Conservation (phyloP, 2,329 filamentous ascomycete genomes). For the Penicillium sp. region DNA sequence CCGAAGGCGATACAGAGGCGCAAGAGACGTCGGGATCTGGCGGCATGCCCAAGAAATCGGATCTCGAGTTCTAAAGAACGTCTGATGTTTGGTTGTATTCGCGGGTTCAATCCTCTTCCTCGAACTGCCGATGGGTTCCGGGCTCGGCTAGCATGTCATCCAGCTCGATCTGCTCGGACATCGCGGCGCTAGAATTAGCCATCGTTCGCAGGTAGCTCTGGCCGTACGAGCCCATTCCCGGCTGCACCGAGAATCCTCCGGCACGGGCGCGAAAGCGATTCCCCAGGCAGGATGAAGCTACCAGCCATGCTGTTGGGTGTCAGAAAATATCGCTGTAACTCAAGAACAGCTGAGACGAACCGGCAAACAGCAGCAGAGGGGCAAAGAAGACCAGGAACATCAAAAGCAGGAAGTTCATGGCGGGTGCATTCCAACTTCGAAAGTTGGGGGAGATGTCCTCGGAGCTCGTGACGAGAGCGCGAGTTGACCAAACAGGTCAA, state of each 20-base stretch:
- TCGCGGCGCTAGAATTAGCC: constrained; percentile 56
- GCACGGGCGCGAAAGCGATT: constrained; percentile 56
- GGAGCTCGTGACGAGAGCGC: too few species aligned
- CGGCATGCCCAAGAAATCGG: constrained; percentile 63
- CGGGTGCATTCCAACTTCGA: constrained; percentile 12
- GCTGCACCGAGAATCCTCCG: constrained; percentile 49
- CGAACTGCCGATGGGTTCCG: constrained; percentile 28
- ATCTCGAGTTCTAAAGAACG: constrained; percentile 67
- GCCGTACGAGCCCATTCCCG: constrained; percentile 55
- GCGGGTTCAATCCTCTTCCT: constrained; percentile 36
- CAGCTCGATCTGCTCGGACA: constrained; percentile 67
- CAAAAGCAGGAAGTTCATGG: constrained; percentile 41
- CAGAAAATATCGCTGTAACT: constrained; percentile 14
- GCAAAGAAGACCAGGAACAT: constrained; percentile 43
- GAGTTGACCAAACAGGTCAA: too few species aligned
- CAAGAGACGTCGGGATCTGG: constrained; percentile 53
- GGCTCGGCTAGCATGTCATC: constrained; percentile 61
- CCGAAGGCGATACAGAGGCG: constrained; percentile 73
- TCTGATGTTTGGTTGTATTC: background rate
- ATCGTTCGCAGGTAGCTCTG: constrained; percentile 61
- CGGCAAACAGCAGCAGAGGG: constrained; percentile 42
- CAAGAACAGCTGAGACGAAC: constrained; percentile 17
- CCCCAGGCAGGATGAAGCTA: constrained; percentile 60
- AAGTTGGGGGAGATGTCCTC: too few species aligned
- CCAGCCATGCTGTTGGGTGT: constrained; percentile 51